phyloP scores from a whole-genome alignment of 495 filamentous ascomycete genomes.

The Xylaria intraflava region DNA sequence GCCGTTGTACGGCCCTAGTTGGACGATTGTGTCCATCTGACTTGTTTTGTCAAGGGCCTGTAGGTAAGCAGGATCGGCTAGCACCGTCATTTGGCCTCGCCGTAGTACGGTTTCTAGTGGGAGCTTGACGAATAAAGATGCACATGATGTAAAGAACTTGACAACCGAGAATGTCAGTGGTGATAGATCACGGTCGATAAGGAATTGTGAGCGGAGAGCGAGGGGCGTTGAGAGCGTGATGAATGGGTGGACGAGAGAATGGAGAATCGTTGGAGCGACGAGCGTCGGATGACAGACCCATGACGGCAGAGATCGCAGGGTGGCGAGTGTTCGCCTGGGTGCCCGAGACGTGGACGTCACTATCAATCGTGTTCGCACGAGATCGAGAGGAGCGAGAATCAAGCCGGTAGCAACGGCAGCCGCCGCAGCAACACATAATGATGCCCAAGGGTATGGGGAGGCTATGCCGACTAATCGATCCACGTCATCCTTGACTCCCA shows the following conservation, averaged over 20 bases:
- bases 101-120: constrained; percentile 89
- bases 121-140: constrained; percentile 77
- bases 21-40: constrained; percentile 65
- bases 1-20: constrained; percentile 67
- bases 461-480: constrained; percentile 52
- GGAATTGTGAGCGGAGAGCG: constrained; percentile 67
- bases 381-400: constrained; percentile 77
- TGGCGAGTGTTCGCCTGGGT: constrained; percentile 66
- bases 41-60: constrained; percentile 34
- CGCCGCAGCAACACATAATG: constrained; percentile 71
- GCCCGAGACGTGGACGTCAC: constrained; percentile 68
- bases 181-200: constrained; percentile 74
- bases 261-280: constrained; percentile 74
- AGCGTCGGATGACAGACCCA: constrained; percentile 64
- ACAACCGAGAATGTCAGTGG: constrained; percentile 71
- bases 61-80: constrained; percentile 36
- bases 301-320: constrained; percentile 68
- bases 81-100: constrained; percentile 71
- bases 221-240: constrained; percentile 75
- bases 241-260: constrained; percentile 74
- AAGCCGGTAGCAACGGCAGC: constrained; percentile 74
- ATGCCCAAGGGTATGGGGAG: constrained; percentile 64
- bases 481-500: constrained; percentile 52
- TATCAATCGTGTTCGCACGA: constrained; percentile 83
- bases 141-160: constrained; percentile 65